phyloP scores from a whole-genome alignment of 108 stramenopile species.

The Nitzschia inconspicua region DNA sequence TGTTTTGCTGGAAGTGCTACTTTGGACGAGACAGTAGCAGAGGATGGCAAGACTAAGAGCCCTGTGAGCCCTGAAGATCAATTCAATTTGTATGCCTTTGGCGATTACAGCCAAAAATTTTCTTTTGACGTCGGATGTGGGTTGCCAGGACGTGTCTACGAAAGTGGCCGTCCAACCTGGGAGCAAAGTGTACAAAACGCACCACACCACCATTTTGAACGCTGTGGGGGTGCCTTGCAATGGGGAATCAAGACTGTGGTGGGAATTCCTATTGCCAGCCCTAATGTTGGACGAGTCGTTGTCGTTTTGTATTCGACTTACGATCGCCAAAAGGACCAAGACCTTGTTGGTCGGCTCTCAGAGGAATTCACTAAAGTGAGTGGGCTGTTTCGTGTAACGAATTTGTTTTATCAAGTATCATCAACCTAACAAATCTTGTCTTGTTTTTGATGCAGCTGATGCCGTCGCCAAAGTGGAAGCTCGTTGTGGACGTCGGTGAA shows the following conservation, averaged over 20 bases:
- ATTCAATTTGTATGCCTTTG: slow-evolving; percentile 74
- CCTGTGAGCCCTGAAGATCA: slow-evolving; percentile 55
- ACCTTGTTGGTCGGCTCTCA: slow-evolving; percentile 60
- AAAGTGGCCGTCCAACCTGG: slow-evolving; percentile 78
- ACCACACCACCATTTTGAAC: slow-evolving; percentile 75
- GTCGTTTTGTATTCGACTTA: slow-evolving; percentile 73
- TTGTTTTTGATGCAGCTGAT: slow-evolving; percentile 36
- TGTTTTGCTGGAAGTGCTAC: slow-evolving; percentile 85
- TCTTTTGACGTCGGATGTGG: slow-evolving; percentile 85
- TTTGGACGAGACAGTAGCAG: slow-evolving; percentile 41
- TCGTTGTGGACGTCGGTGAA: slow-evolving; percentile 80
- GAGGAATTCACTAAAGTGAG: slow-evolving; percentile 72
- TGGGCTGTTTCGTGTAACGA: no score
- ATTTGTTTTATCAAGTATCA: background rate
- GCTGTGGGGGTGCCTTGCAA: slow-evolving; percentile 77
- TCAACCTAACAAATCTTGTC: background rate
- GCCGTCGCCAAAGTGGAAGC: slow-evolving; percentile 86
- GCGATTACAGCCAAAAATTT: slow-evolving; percentile 84
- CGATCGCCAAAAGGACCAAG: slow-evolving; percentile 72
- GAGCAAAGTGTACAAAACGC: slow-evolving; percentile 84
- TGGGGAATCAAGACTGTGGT: slow-evolving; percentile 85
- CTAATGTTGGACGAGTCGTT: slow-evolving; percentile 81
- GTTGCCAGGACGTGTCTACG: slow-evolving; percentile 78
- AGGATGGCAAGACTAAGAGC: slow-evolving; percentile 29
- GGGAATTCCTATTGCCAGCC: slow-evolving; percentile 75